phyloP scores from a whole-genome alignment of 768 basidiomycete species.

The Krasilnikovozyma curviuscula region DNA sequence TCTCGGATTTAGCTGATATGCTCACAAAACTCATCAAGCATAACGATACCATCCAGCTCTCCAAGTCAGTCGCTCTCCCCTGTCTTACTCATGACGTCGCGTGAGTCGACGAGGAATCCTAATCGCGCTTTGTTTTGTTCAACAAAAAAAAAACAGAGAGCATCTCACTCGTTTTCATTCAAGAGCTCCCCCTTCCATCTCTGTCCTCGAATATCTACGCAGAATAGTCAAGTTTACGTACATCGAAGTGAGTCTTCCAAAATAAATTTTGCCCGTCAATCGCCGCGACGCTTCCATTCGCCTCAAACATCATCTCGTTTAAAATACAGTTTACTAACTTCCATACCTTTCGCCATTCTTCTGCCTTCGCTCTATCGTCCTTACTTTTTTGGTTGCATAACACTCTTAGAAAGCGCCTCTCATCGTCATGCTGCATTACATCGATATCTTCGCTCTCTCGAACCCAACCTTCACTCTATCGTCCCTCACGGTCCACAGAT shows the following conservation, averaged over 20 bases:
- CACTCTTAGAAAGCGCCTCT: constrained; percentile 27
- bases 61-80: constrained; percentile 42
- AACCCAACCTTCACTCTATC: constrained; percentile 78
- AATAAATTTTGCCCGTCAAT: no score
- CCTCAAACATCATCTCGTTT: no score
- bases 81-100: background rate
- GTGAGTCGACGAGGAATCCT: no score
- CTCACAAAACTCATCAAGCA: constrained; percentile 79
- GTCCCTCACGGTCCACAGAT: constrained; percentile 91
- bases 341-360: no score
- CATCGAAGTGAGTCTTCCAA: constrained; percentile 51
- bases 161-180: constrained; percentile 93
- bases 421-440: constrained; percentile 26
- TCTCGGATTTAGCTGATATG: constrained; percentile 97
- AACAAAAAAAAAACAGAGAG: no score
- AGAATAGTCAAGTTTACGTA: constrained; percentile 90
- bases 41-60: constrained; percentile 87
- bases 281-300: no score
- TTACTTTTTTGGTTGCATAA: no score
- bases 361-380: no score
- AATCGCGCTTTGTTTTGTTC: no score
- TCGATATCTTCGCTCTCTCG: constrained; percentile 52
- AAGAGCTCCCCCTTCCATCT: constrained; percentile 68
- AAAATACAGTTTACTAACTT: no score
- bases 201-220: constrained; percentile 74